These are phyloP conservation scores for Moringa oleifera DNA, from an alignment of 345 rosid species.

Conservation along the genomic window DNA sequence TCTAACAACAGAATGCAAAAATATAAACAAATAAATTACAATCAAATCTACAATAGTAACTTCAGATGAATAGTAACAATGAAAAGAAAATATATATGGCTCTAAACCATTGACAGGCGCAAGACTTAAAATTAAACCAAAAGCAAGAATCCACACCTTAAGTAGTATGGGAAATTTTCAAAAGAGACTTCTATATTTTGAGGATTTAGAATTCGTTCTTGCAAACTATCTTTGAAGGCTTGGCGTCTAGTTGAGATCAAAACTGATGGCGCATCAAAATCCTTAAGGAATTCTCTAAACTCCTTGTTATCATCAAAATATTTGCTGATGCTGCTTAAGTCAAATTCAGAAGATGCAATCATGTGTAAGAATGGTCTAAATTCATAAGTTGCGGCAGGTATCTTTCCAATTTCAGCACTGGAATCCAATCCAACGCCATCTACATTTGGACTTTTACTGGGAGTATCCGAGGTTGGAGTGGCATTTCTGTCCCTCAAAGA, in stretches of 20 bases:
- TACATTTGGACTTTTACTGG: slow-evolving; percentile 42
- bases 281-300: slow-evolving; percentile 45
- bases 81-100: not conserved
- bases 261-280: slow-evolving; percentile 40
- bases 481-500: slow-evolving; percentile 53
- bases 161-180: slow-evolving; percentile 73
- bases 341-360: slow-evolving; percentile 48
- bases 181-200: slow-evolving; percentile 68
- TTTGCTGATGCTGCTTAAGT: slow-evolving; percentile 56
- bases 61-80: not conserved
- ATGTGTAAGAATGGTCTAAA: slow-evolving; percentile 63
- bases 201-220: slow-evolving; percentile 60
- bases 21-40: slow-evolving; percentile 11
- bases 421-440: slow-evolving; percentile 50
- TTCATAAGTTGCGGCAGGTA: slow-evolving; percentile 48
- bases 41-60: not conserved
- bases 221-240: slow-evolving; percentile 62
- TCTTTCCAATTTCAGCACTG: slow-evolving; percentile 44
- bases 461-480: slow-evolving; percentile 42
- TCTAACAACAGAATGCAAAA: not conserved
- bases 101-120: not conserved
- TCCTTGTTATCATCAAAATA: slow-evolving; percentile 56
- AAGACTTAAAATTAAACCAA: not conserved
- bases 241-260: slow-evolving; percentile 55
- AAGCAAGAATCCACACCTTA: slow-evolving; percentile 52